A percentile compares a stretch with the other conserved stretches of the same genome.
These are phyloP conservation scores for Ustilago cynodontis DNA, from an alignment of 1,284 basidiomycete genomes.

Conservation along the genomic window DNA sequence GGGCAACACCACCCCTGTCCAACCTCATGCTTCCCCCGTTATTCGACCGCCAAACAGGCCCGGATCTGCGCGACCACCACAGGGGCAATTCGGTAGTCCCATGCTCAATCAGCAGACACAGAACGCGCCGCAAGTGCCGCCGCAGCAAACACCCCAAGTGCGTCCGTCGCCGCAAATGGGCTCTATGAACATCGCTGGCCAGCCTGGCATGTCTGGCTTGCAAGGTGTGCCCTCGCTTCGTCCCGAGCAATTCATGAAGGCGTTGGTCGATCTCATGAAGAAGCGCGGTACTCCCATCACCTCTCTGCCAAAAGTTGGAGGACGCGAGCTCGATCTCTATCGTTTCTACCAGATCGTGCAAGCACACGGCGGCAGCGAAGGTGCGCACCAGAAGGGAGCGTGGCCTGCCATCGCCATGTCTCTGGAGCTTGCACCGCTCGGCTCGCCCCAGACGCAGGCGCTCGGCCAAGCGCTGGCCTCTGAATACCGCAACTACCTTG, in stretches of 20 bases:
- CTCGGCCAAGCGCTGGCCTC: conserved; percentile 54
- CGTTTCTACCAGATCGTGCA: conserved; percentile 64
- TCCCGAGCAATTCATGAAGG: conserved; percentile 65
- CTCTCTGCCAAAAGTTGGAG: conserved; percentile 54
- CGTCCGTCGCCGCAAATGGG: conserved; percentile 49
- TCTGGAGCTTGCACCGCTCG: conserved; percentile 55
- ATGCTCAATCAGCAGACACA: conserved; percentile 45
- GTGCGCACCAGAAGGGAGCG: conserved; percentile 57
- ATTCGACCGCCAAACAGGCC: conserved; percentile 45
- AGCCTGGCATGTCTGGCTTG: conserved; percentile 37
- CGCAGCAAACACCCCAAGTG: conserved; percentile 39
- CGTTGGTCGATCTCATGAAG: conserved; percentile 61
- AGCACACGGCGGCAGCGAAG: conserved; percentile 63
- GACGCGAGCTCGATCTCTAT: conserved; percentile 61
- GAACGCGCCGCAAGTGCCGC: conserved; percentile 28
- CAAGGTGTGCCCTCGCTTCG: conserved; percentile 48
- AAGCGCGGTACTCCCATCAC: conserved; percentile 61
- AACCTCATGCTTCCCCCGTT: conserved; percentile 44
- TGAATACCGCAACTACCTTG: conserved; percentile 59
- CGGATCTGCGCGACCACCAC: conserved; percentile 43
- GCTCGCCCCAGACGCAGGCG: conserved; percentile 55
- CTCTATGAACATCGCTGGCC: conserved; percentile 24
- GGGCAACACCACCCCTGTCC: conserved; percentile 16
- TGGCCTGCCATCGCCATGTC: conserved; percentile 63
- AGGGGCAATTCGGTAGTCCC: conserved; percentile 47